Base-by-base conservation (phyloP, 2,329 filamentous ascomycete genomes). In the Colletotrichum tropicicola region DNA sequence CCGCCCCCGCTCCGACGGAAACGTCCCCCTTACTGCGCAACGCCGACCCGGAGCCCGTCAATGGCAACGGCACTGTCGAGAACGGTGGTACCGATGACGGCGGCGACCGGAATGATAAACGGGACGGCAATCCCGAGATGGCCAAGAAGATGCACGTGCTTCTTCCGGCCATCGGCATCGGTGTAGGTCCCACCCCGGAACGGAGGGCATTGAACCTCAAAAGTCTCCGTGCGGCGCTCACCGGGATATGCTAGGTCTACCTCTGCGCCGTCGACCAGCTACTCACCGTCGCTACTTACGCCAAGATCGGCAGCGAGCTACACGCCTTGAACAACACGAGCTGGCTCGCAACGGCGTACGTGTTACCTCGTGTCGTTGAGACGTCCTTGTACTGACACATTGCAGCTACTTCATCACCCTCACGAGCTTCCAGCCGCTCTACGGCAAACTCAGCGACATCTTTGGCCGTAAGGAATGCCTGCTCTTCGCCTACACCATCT, bases 271-370 rank as follows among this genome's bases (percentile, higher is more conserved):
- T 90, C 53, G 92, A 95, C 73, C 91, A 94, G 75, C 92, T 92
- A 0, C 87, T 94, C 57, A 89, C 92, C 28, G 87, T 94, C 51
- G 88, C 89, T n/a, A 89, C 86, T n/a, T 94, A 94, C 75, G 91
- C 90, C 52, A 88, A 85, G 67, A 94, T 95, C 70, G 92, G 91
- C 10, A 92, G 86, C 60, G 92, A 94, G 68, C 79, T 95, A 27
- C 83, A 92, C 54, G 91, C 92, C 2, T 82, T 95, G 55, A 92
- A 91, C 73, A 87, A 87, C 68, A 93, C 91, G 4, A 91, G 87
- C 55, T 94, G 92, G 91, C 90, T 94, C 63, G 91, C 91, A 27
- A 79, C 77, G 2, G 76, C 82, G 75, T 83, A 67, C 68, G 68
- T 64, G 37, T 30, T 44, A 7, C 23, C 1, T 23, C n/a, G 27